phyloP scores from a whole-genome alignment of 2,329 filamentous ascomycete genomes.

The Atkinsonella hypoxylon region DNA sequence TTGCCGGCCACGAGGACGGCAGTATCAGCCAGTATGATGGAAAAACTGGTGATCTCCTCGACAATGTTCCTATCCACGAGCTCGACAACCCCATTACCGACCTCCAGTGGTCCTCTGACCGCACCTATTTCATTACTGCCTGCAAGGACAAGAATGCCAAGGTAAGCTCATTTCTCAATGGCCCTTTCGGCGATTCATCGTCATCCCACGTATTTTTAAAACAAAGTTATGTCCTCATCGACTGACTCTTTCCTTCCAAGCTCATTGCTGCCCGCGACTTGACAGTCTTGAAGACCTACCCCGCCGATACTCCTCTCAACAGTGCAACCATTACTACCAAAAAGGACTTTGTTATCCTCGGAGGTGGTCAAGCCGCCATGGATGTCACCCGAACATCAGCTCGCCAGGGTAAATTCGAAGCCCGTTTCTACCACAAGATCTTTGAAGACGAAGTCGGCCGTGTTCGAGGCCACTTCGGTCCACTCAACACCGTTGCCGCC shows the following conservation, averaged over 20 bases:
- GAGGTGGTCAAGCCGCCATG: constrained; percentile 97
- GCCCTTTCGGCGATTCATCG: neutral
- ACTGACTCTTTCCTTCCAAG: constrained; percentile 22
- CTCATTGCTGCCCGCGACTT: constrained; percentile 79
- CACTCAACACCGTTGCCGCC: constrained; percentile 88
- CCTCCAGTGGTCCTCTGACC: constrained; percentile 86
- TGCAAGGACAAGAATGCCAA: constrained; percentile 97
- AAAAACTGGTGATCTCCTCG: constrained; percentile 76
- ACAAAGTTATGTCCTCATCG: neutral
- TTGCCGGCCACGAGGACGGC: constrained; percentile 94
- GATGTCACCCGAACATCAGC: constrained; percentile 92
- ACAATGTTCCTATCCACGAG: constrained; percentile 77
- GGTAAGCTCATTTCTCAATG: constrained; percentile 32
- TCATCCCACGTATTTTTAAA: too few species aligned
- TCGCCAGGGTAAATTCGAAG: constrained; percentile 97
- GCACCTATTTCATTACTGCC: constrained; percentile 96
- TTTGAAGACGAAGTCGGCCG: constrained; percentile 98
- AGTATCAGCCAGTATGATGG: constrained; percentile 83
- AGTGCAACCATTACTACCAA: constrained; percentile 86
- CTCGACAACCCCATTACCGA: constrained; percentile 75
- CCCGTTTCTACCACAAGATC: constrained; percentile 98
- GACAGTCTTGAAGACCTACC: constrained; percentile 84
- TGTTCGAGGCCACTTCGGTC: constrained; percentile 94
- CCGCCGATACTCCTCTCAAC: constrained; percentile 90
- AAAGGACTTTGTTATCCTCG: constrained; percentile 96